A percentile compares a stretch with the other conserved stretches of the same genome.
Conservation (phyloP, 345 rosid species). For the Eucalyptus decipiens region DNA sequence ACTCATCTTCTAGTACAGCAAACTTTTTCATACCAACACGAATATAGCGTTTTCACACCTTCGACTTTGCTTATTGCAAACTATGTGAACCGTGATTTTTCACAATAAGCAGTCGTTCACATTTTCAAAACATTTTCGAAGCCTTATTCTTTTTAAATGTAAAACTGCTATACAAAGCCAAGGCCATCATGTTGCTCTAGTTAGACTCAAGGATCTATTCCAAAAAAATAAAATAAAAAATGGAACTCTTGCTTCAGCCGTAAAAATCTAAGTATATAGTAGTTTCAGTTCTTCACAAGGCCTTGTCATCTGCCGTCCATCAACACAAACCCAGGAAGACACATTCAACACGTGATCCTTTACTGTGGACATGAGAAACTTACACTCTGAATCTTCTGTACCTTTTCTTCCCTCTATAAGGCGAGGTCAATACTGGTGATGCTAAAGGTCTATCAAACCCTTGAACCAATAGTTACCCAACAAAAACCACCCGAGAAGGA, state of each 20-base stretch:
- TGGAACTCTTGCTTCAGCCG: neutral
- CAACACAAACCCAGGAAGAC: neutral
- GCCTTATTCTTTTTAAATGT: neutral
- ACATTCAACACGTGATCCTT: neutral
- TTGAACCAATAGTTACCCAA: constrained; percentile 54
- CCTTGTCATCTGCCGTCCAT: neutral
- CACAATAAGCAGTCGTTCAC: neutral
- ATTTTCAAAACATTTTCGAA: neutral
- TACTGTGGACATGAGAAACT: neutral
- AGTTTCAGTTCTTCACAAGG: neutral
- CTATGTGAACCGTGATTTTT: neutral
- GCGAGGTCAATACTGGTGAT: neutral
- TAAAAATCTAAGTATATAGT: neutral
- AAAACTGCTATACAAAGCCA: neutral
- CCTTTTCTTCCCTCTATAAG: neutral
- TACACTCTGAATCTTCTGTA: neutral
- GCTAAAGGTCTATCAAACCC: constrained; percentile 41
- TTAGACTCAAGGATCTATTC: neutral
- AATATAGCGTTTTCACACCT: neutral
- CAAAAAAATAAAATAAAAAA: neutral
- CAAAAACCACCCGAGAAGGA: constrained; percentile 65
- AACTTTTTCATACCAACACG: neutral
- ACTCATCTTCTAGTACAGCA: neutral
- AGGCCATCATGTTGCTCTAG: neutral
- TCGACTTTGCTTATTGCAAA: neutral